phyloP scores from a whole-genome alignment of 129 eudicot species.

The Rutidosis leptorrhynchoides region DNA sequence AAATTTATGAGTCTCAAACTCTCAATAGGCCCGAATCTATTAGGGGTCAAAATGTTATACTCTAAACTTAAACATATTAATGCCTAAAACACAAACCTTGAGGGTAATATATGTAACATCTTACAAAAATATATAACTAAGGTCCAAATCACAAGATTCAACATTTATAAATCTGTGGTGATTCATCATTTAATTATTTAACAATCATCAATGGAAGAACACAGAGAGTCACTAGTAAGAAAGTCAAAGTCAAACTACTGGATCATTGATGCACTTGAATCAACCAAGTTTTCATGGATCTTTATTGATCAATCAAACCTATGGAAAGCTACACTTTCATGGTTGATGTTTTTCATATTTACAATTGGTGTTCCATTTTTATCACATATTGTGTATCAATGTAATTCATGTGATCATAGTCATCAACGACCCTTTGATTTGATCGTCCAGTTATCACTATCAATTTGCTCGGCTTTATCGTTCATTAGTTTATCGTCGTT shows the following conservation, averaged over 20 bases:
- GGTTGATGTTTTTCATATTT: constrained; percentile 59
- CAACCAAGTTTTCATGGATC: constrained; percentile 56
- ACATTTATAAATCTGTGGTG: too few relatives aligned
- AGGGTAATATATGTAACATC: not conserved
- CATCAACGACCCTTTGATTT: constrained; percentile 69
- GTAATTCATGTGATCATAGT: constrained; percentile 51
- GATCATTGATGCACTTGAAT: constrained; percentile 38
- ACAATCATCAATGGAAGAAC: not conserved
- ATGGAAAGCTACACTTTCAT: constrained; percentile 58
- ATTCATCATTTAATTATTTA: not conserved
- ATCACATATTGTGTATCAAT: constrained; percentile 60
- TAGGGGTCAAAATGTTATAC: not conserved
- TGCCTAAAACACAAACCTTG: not conserved
- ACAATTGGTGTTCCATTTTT: constrained; percentile 59
- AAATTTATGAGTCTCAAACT: too few relatives aligned
- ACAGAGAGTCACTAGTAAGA: not conserved
- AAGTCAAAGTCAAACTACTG: constrained; percentile 32
- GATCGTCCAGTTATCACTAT: constrained; percentile 67
- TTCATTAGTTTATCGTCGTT: constrained; percentile 53
- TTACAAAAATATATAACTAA: not conserved
- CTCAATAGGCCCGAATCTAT: not conserved
- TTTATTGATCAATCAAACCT: constrained; percentile 66
- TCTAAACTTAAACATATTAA: not conserved
- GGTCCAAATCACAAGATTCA: not conserved
- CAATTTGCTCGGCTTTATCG: constrained; percentile 52